Conservation (phyloP, 164 flowering plant species). For the Platanus orientalis region DNA sequence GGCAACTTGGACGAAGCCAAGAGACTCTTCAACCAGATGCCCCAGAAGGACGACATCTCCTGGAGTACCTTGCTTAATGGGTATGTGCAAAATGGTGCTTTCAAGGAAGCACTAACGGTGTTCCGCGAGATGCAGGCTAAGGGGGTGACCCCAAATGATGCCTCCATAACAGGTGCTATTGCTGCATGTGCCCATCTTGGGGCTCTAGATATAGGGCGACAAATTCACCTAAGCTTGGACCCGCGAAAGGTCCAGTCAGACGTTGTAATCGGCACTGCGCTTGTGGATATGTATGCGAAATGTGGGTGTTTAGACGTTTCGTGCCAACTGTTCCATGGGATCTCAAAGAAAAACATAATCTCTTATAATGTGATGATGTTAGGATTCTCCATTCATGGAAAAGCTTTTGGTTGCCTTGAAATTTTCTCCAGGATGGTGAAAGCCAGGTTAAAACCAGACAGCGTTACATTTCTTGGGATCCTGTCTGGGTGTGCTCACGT, state of each 20-base stretch:
- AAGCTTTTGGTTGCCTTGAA: slow-evolving; percentile 10
- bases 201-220: slow-evolving; percentile 12
- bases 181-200: slow-evolving; percentile 21
- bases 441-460: slow-evolving; percentile 8
- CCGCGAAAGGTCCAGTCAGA: slow-evolving; percentile 6
- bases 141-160: slow-evolving; percentile 9
- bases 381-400: slow-evolving; percentile 14
- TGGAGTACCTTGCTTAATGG: slow-evolving; percentile 22
- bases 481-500: slow-evolving; percentile 19
- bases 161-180: slow-evolving; percentile 14
- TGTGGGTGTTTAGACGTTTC: slow-evolving; percentile 20
- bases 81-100: slow-evolving; percentile 14
- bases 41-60: slow-evolving; percentile 14
- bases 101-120: slow-evolving; percentile 10
- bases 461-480: slow-evolving; percentile 13
- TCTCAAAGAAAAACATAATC: slow-evolving; percentile 9
- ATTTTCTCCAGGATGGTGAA: slow-evolving; percentile 15
- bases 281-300: slow-evolving; percentile 20
- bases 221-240: slow-evolving; percentile 12
- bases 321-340: slow-evolving; percentile 3
- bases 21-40: slow-evolving; percentile 11
- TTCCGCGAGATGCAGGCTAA: slow-evolving; percentile 14
- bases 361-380: slow-evolving; percentile 20
- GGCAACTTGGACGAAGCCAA: slow-evolving; percentile 14
- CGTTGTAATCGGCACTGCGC: slow-evolving; percentile 17